A percentile compares a stretch with the other conserved stretches of the same genome.
Evolutionary conservation across 768 basidiomycete genomes (phyloP).

Genomic region (Daedaleopsis nitida): DNA sequence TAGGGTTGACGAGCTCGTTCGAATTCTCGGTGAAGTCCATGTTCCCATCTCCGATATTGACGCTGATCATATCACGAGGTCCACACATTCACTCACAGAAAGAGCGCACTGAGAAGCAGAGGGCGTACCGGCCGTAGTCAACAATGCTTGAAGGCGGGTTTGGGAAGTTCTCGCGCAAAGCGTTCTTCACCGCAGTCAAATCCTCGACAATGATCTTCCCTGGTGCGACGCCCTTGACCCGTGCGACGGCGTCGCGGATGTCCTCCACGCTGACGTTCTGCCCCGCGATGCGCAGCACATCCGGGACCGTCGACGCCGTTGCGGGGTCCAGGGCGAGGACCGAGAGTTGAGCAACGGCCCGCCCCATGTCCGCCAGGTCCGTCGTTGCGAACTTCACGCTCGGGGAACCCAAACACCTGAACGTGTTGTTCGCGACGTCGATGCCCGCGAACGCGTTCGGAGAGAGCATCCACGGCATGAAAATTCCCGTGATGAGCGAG

Average conservation of each 20-base stretch:
- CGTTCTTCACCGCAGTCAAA: slow-evolving; percentile 14
- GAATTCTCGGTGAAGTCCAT: slow-evolving; percentile 23
- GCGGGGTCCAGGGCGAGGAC: slow-evolving; percentile 19
- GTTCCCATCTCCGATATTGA: slow-evolving; percentile 19
- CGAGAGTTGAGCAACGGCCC: slow-evolving; percentile 20
- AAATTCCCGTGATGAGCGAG: slow-evolving; percentile 10
- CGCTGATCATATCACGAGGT: neutral
- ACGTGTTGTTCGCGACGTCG: slow-evolving; percentile 20
- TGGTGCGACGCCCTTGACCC: slow-evolving; percentile 10
- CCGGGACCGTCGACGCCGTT: slow-evolving; percentile 18
- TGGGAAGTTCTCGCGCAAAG: slow-evolving; percentile 1
- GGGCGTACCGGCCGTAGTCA: slow-evolving; percentile 12
- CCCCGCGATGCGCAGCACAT: slow-evolving; percentile 24
- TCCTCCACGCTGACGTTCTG: slow-evolving; percentile 15
- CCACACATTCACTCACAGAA: neutral
- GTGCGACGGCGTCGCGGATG: slow-evolving; percentile 13
- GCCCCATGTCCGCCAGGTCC: slow-evolving; percentile 20
- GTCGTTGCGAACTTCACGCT: slow-evolving; percentile 14
- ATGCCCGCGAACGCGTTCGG: slow-evolving; percentile 20
- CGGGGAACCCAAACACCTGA: slow-evolving; percentile 20
- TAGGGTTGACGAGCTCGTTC: slow-evolving; percentile 29
- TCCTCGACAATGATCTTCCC: slow-evolving; percentile 18
- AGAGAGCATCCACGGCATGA: slow-evolving; percentile 1
- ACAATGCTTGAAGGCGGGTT: slow-evolving; percentile 4
- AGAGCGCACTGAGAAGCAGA: neutral